A percentile compares a stretch with the other conserved stretches of the same genome.
Evolutionary conservation across 257 asterid genomes (phyloP).

Genomic region (Rubia yunnanensis): DNA sequence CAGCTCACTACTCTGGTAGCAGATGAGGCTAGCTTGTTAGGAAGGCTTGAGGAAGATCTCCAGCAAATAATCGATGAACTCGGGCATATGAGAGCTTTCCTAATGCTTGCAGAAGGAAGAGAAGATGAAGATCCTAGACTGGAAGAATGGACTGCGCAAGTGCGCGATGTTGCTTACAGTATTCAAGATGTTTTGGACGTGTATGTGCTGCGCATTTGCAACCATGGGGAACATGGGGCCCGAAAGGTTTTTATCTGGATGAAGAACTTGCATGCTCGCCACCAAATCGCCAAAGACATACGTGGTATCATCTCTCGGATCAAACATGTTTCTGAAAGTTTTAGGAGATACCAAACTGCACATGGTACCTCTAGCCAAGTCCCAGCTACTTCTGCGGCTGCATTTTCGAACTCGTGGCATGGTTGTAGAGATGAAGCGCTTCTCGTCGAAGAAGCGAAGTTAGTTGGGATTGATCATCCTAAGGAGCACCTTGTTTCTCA

Average conservation of each 20-base stretch:
- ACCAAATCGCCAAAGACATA: background rate
- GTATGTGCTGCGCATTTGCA: background rate
- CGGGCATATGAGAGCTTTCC: constrained; percentile 6
- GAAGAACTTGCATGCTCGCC: background rate
- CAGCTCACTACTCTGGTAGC: background rate
- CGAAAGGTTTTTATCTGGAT: background rate
- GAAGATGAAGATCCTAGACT: constrained; percentile 1
- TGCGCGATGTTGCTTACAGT: background rate
- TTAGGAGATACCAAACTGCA: background rate
- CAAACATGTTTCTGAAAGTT: constrained; percentile 4
- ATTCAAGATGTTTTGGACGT: constrained; percentile 1
- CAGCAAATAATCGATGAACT: constrained; percentile 5
- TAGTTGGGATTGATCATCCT: constrained; percentile 3
- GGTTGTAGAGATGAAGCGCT: background rate
- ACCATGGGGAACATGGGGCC: background rate
- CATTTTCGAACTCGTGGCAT: background rate
- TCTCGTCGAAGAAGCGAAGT: background rate
- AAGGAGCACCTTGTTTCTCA: constrained; percentile 3
- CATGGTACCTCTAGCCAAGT: background rate
- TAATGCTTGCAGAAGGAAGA: background rate
- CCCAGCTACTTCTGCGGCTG: background rate
- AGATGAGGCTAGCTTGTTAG: constrained; percentile 2
- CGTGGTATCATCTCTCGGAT: background rate
- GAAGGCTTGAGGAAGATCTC: background rate
- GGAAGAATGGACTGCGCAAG: background rate